Base-by-base conservation (phyloP, 2,329 filamentous ascomycete species). In the Penicillium sp. region DNA sequence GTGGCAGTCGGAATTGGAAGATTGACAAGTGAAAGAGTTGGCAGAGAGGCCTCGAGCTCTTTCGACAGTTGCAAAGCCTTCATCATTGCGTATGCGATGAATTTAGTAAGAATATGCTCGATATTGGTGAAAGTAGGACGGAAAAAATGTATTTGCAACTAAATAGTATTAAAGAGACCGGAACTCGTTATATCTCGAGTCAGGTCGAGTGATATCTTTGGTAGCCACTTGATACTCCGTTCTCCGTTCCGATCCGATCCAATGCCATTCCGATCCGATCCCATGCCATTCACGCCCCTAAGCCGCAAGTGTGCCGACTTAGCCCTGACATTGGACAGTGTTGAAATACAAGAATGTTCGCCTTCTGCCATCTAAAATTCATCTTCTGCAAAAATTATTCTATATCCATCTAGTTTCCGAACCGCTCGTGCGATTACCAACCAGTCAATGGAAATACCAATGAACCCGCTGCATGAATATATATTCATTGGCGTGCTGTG, bases 401-500 rank as follows among this genome's bases (percentile, higher is more conserved):
- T 5, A n/a, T 9, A 36, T 36, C 17, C 35, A 17, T n/a, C 3
- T 6, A 36, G 35, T 36, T n/a, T n/a, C n/a, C n/a, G n/a, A n/a
- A n/a, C n/a, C 7, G 15, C 42, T 44, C 42, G 23, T 7, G 42
- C 42, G 17, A 27, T 44, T 2, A 44, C 42, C 23, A 44, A 29
- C 42, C 42, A 44, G 23, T 44, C 42, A n/a, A 27, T 44, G 8
- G 23, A 44, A 44, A 27, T 12, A 1, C 42, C 42, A 27, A 44
- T 27, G 7, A 44, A 17, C 42, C 27, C 27, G 15, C 23, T 44
- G 15, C 23, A 12, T 7, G 42, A 44, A 15, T n/a, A 17, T 17
- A 12, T 27, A 12, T 73, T 75, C 50, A 62, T 75, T 6, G 61
- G 61, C n/a, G 63, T 70, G 13, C 64, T 75, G 38, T 73, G 71